Conservation (phyloP, 208 protist genomes). For the Wallacemonas collosoma region DNA sequence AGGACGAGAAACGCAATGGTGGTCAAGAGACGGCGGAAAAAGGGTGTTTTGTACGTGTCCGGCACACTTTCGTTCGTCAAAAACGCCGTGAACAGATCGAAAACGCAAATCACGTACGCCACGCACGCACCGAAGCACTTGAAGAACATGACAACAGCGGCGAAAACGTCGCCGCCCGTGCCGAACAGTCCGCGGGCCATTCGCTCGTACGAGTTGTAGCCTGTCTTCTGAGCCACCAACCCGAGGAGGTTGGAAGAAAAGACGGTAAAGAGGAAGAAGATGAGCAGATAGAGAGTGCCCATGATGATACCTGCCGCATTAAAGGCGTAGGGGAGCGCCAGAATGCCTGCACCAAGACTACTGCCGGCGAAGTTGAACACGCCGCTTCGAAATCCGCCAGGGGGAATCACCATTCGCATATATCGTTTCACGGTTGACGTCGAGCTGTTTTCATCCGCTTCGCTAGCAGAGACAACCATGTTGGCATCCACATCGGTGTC, state of each 20-base stretch:
- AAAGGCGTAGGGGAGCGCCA: conserved; percentile 69
- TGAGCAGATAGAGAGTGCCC: conserved; percentile 62
- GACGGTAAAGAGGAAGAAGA: conserved; percentile 68
- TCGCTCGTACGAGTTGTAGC: conserved; percentile 64
- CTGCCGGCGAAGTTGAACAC: conserved; percentile 74
- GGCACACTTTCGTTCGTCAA: conserved; percentile 37
- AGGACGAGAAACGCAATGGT: conserved; percentile 51
- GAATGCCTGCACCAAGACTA: conserved; percentile 71
- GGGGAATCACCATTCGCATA: conserved; percentile 34
- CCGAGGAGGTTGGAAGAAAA: conserved; percentile 68
- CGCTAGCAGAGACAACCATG: background rate
- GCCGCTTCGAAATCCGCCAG: conserved; percentile 46
- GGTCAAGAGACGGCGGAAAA: conserved; percentile 44
- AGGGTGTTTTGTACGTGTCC: conserved; percentile 27
- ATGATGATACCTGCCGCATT: conserved; percentile 53
- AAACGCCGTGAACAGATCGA: conserved; percentile 55
- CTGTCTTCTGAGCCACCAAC: conserved; percentile 46
- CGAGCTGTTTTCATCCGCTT: background rate
- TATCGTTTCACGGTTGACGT: conserved; percentile 1
- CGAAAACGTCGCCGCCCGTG: conserved; percentile 53
- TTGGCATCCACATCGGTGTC: conserved; percentile 2
- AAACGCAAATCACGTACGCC: conserved; percentile 70
- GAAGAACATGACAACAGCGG: conserved; percentile 65
- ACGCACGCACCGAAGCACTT: conserved; percentile 81
- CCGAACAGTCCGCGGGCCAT: conserved; percentile 57